Conservation (phyloP, 768 basidiomycete genomes). For the Lyophyllum semitale region DNA sequence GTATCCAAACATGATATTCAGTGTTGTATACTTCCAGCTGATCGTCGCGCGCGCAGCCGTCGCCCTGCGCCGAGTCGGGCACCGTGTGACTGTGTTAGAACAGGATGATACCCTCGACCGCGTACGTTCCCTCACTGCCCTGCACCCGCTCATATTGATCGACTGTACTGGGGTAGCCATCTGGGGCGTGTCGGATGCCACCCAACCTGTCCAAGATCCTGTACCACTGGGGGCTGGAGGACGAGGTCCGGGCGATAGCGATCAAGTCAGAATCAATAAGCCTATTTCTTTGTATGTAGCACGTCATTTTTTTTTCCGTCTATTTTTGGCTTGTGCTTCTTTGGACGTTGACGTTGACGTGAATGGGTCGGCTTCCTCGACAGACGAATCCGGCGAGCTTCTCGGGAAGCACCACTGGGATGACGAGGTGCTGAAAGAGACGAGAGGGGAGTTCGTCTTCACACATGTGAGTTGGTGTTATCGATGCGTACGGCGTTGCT, state of each 20-base stretch:
- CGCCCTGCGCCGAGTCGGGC: slow-evolving; percentile 52
- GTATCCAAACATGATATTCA: neutral
- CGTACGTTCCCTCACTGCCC: neutral
- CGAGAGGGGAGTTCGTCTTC: slow-evolving; percentile 35
- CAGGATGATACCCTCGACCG: slow-evolving; percentile 16
- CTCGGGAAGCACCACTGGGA: slow-evolving; percentile 53
- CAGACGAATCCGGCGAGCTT: slow-evolving; percentile 51
- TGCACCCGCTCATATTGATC: neutral
- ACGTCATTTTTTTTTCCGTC: neutral
- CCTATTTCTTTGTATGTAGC: slow-evolving; percentile 7
- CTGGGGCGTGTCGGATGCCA: slow-evolving; percentile 34
- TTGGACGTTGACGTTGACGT: neutral
- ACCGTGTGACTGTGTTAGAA: slow-evolving; percentile 57
- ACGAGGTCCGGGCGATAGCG: slow-evolving; percentile 19
- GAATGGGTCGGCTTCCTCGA: neutral
- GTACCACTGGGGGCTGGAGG: slow-evolving; percentile 51
- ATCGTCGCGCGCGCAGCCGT: slow-evolving; percentile 33
- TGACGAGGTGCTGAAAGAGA: slow-evolving; percentile 49
- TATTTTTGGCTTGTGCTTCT: neutral
- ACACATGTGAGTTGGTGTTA: slow-evolving; percentile 39
- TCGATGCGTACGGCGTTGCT: too few relatives aligned
- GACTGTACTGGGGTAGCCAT: slow-evolving; percentile 10
- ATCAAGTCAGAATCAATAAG: slow-evolving; percentile 20
- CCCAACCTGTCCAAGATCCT: slow-evolving; percentile 61
- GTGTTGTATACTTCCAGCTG: neutral